These are phyloP conservation scores for Boletus sp. DNA, from an alignment of 768 basidiomycete genomes.

Conservation along the genomic window DNA sequence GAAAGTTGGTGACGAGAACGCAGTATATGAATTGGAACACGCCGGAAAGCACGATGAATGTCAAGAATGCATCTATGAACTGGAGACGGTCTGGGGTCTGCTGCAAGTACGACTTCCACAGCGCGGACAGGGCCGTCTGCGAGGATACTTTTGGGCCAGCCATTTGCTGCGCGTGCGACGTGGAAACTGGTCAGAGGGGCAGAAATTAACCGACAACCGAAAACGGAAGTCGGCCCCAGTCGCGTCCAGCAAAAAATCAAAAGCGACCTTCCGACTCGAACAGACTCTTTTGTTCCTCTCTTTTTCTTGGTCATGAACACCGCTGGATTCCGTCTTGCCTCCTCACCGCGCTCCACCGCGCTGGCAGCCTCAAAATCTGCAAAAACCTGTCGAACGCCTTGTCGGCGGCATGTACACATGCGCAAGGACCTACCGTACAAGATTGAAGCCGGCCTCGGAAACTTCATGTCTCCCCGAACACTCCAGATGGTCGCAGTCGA, in stretches of 20 bases:
- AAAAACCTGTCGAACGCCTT: slow-evolving; percentile 7
- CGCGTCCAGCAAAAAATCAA: slow-evolving; percentile 4
- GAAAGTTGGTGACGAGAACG: slow-evolving; percentile 85
- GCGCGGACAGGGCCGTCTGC: slow-evolving; percentile 39
- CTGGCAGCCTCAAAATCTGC: slow-evolving; percentile 16
- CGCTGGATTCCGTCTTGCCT: slow-evolving; percentile 19
- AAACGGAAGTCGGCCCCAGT: slow-evolving; percentile 9
- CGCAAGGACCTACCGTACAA: slow-evolving; percentile 59
- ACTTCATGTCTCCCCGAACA: slow-evolving; percentile 73
- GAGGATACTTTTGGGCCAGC: slow-evolving; percentile 33
- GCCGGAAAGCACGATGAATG: slow-evolving; percentile 90
- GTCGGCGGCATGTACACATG: slow-evolving; percentile 45
- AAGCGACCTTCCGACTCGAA: background rate
- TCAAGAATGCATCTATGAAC: slow-evolving; percentile 89
- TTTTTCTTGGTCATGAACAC: slow-evolving; percentile 19
- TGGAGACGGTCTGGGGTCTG: slow-evolving; percentile 83
- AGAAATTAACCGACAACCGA: background rate
- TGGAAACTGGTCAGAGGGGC: slow-evolving; percentile 16
- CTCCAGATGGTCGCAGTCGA: slow-evolving; percentile 72
- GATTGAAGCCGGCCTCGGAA: slow-evolving; percentile 67
- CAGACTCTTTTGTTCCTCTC: background rate
- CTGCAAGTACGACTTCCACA: slow-evolving; percentile 75
- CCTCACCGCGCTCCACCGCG: slow-evolving; percentile 16
- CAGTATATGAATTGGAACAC: slow-evolving; percentile 90
- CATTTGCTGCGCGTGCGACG: slow-evolving; percentile 29